Conservation (phyloP, 2,329 filamentous ascomycete species). For the Thielaviopsis populi region DNA sequence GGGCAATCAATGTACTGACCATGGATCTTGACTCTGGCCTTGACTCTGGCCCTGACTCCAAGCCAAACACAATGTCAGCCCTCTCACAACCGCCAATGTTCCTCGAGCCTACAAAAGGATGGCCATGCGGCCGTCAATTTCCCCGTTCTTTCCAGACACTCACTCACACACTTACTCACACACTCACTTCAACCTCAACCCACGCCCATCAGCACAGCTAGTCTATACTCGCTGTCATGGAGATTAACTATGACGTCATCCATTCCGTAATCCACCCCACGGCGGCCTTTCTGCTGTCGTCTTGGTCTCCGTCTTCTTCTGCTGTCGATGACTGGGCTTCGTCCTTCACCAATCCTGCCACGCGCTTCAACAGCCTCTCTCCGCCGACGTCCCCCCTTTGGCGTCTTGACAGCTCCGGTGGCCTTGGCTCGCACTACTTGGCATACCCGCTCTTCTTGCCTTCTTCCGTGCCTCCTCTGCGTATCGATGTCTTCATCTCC, state of each 20-base stretch:
- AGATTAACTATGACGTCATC: conserved; percentile 37
- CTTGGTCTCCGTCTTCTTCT: background rate
- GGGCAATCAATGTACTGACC: no score
- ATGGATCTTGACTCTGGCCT: no score
- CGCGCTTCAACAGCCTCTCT: conserved; percentile 42
- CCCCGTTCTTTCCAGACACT: no score
- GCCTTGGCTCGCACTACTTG: conserved; percentile 43
- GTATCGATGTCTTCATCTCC: conserved; percentile 44
- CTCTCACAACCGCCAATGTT: no score
- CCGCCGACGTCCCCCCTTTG: conserved; percentile 32
- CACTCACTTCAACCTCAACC: no score
- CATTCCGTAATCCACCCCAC: conserved; percentile 44
- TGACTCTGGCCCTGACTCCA: no score
- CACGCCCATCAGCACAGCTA: no score
- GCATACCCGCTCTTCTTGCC: conserved; percentile 37
- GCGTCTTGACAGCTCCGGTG: conserved; percentile 44
- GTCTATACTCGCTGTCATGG: conserved; percentile 28
- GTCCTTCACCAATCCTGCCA: conserved; percentile 44
- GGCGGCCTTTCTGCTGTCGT: conserved; percentile 29
- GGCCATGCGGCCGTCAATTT: no score
- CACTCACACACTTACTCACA: no score
- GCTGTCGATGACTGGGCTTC: conserved; percentile 27
- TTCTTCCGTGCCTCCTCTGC: conserved; percentile 31
- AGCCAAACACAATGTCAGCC: no score
- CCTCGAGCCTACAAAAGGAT: no score